Evolutionary conservation across 495 filamentous ascomycete species (phyloP).

Genomic region (Chaetomium fimeti): DNA sequence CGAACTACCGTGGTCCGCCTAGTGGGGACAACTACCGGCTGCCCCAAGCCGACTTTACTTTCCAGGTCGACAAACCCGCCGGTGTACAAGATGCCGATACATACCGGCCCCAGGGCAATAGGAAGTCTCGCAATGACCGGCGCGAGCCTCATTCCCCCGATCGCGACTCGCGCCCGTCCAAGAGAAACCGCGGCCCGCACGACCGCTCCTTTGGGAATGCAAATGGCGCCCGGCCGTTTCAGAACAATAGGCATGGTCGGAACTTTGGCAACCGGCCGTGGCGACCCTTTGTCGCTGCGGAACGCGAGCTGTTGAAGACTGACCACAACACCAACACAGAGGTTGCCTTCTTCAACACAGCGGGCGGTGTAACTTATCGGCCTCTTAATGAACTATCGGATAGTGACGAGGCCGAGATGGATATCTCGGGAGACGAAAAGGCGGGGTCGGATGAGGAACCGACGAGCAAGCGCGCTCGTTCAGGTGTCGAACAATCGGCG

Average conservation of each 20-base stretch:
- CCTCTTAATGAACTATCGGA: slow-evolving; percentile 63
- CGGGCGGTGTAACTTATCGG: slow-evolving; percentile 43
- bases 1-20: slow-evolving; percentile 9
- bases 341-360: slow-evolving; percentile 39
- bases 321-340: slow-evolving; percentile 36
- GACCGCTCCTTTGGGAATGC: slow-evolving; percentile 10
- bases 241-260: neutral
- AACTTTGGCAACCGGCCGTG: slow-evolving; percentile 11
- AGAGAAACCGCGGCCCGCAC: slow-evolving; percentile 22
- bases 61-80: slow-evolving; percentile 43
- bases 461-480: slow-evolving; percentile 48
- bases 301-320: slow-evolving; percentile 43
- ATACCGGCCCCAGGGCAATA: slow-evolving; percentile 24
- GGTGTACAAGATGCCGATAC: slow-evolving; percentile 37
- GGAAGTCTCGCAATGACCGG: slow-evolving; percentile 13
- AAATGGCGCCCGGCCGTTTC: neutral
- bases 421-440: slow-evolving; percentile 49
- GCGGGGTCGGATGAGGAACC: slow-evolving; percentile 53
- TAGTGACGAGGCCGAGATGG: slow-evolving; percentile 74
- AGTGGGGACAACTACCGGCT: slow-evolving; percentile 31
- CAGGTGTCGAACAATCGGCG: slow-evolving; percentile 32
- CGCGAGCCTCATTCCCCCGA: neutral
- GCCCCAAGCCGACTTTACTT: slow-evolving; percentile 49
- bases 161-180: slow-evolving; percentile 12
- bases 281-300: slow-evolving; percentile 34